A percentile compares a stretch with the other conserved stretches of the same genome.
phyloP scores from a whole-genome alignment of 1,139 yeast species.

The Taphrina flavorubra region DNA sequence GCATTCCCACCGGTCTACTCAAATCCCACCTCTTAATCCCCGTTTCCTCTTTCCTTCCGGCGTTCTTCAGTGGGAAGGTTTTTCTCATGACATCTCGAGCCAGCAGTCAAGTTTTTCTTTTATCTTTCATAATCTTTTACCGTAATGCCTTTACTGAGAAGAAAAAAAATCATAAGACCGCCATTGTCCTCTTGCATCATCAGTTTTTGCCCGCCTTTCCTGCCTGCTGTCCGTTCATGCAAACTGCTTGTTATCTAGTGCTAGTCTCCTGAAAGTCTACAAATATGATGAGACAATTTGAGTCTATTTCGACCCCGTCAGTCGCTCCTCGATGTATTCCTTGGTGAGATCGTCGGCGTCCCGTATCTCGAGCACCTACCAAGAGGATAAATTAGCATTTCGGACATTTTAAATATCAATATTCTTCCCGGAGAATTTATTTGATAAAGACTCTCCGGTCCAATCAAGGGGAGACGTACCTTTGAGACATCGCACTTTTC shows the following conservation, averaged over 20 bases:
- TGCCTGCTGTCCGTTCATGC: too few relatives aligned
- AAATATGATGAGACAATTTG: too few relatives aligned
- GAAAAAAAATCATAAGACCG: too few relatives aligned
- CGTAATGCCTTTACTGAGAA: neutral
- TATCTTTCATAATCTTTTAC: neutral
- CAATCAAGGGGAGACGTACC: neutral
- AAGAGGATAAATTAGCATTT: too few relatives aligned
- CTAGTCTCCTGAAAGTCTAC: too few relatives aligned
- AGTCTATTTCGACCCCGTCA: conserved; percentile 14
- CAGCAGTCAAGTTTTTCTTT: neutral
- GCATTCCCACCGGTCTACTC: neutral
- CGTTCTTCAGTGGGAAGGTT: neutral
- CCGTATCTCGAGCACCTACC: conserved; percentile 35
- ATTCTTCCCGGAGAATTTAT: too few relatives aligned
- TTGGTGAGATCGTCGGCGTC: conserved; percentile 41
- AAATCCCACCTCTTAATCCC: neutral
- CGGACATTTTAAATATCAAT: too few relatives aligned
- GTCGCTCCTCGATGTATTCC: conserved; percentile 38
- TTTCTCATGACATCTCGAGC: neutral
- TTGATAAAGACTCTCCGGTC: too few relatives aligned
- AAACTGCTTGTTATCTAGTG: neutral
- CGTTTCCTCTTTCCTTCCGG: neutral
- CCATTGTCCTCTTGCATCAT: too few relatives aligned
- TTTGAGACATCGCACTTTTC: conserved; percentile 41
- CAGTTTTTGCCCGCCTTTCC: too few relatives aligned